Percentiles rank a stretch among this genome's conserved stretches.
phyloP scores from a whole-genome alignment of 176 grass and related monocot genomes.

The Rhynchospora tenuis region DNA sequence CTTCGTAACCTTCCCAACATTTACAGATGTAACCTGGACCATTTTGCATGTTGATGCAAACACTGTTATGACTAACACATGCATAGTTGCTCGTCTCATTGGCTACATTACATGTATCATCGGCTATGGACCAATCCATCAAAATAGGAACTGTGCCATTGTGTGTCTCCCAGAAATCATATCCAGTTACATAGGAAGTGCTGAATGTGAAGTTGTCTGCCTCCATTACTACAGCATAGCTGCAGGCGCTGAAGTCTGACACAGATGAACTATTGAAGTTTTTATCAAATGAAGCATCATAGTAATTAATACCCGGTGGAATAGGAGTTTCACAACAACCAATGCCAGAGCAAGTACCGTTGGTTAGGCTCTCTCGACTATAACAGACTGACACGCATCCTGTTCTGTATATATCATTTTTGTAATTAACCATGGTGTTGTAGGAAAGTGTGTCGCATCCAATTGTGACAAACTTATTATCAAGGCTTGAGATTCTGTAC shows the following conservation, averaged over 20 bases:
- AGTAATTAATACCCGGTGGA: constrained; percentile 7
- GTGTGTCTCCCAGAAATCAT: neutral
- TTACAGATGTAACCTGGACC: constrained; percentile 27
- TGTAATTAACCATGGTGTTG: neutral
- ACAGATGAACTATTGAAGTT: neutral
- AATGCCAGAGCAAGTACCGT: constrained; percentile 30
- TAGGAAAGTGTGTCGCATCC: constrained; percentile 32
- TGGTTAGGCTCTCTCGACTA: neutral
- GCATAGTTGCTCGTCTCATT: constrained; percentile 11
- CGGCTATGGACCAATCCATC: constrained; percentile 31
- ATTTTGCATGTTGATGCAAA: neutral
- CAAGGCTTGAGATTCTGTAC: neutral
- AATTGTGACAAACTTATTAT: constrained; percentile 39
- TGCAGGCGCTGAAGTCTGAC: neutral
- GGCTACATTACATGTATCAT: neutral
- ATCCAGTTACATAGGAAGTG: neutral
- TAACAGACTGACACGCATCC: constrained; percentile 34
- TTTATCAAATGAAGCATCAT: neutral
- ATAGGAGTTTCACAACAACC: constrained; percentile 35
- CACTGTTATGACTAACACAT: constrained; percentile 19
- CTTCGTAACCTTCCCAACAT: neutral
- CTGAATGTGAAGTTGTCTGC: neutral
- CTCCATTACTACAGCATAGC: constrained; percentile 25
- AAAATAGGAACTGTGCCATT: neutral
- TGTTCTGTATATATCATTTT: neutral